These are phyloP conservation scores for Sclerotinia subarctica DNA, from an alignment of 2,329 filamentous ascomycete species.

Conservation along the genomic window DNA sequence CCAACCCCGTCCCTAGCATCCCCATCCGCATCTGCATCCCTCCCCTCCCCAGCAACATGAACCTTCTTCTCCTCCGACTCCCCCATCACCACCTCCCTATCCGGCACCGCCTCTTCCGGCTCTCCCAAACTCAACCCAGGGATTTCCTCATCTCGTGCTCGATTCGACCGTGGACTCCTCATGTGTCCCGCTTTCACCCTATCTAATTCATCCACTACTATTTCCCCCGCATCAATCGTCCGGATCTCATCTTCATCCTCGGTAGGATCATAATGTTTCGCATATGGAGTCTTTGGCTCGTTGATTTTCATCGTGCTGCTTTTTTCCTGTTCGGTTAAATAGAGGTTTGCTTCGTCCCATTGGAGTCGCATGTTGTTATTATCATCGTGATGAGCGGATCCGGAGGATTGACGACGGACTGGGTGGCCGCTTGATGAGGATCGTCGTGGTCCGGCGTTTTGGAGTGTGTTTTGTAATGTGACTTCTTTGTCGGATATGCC, in stretches of 20 bases:
- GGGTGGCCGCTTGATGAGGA: slow-evolving; percentile 73
- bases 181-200: slow-evolving; percentile 25
- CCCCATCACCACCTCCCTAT: slow-evolving; percentile 41
- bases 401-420: slow-evolving; percentile 46
- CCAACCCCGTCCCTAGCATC: slow-evolving; percentile 47
- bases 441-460: slow-evolving; percentile 85
- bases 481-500: slow-evolving; percentile 50
- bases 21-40: slow-evolving; percentile 43
- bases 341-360: slow-evolving; percentile 98
- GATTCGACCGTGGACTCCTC: slow-evolving; percentile 8
- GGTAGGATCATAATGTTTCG: slow-evolving; percentile 81
- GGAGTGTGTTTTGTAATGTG: slow-evolving; percentile 88
- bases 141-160: slow-evolving; percentile 68
- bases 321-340: slow-evolving; percentile 93
- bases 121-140: slow-evolving; percentile 89
- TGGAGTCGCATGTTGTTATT: slow-evolving; percentile 73
- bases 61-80: slow-evolving; percentile 68
- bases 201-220: slow-evolving; percentile 67
- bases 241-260: slow-evolving; percentile 74
- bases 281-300: slow-evolving; percentile 97
- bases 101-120: slow-evolving; percentile 70
- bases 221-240: slow-evolving; percentile 64
- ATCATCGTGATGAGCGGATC: slow-evolving; percentile 34
- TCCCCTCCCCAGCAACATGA: slow-evolving; percentile 58
- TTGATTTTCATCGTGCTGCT: slow-evolving; percentile 98